phyloP scores from a whole-genome alignment of 2,329 filamentous ascomycete species.

The Teratosphaeria nubilosa region DNA sequence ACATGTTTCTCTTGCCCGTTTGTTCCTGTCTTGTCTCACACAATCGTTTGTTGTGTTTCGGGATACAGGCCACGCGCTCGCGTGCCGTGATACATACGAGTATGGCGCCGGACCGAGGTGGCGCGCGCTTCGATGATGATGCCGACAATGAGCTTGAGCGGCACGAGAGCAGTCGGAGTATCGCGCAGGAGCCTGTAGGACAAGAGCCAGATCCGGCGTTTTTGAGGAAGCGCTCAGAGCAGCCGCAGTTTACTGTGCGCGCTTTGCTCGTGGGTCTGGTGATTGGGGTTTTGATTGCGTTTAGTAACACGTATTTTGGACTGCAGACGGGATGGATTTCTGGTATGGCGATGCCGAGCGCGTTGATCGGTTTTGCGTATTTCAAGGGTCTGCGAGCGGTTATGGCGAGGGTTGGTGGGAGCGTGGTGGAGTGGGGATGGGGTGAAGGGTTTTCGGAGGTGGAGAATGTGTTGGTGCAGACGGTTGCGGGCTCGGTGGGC shows the following conservation, averaged over 20 bases:
- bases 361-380: constrained; percentile 85
- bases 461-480: constrained; percentile 94
- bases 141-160: constrained; percentile 7
- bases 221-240: constrained; percentile 17
- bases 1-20: too few species aligned
- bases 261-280: constrained; percentile 68
- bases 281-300: constrained; percentile 85
- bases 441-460: constrained; percentile 71
- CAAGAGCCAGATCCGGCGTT: constrained; percentile 20
- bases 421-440: constrained; percentile 13
- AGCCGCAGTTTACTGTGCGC: constrained; percentile 65
- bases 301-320: constrained; percentile 98
- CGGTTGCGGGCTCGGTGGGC: constrained; percentile 86
- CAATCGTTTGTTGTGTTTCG: background rate
- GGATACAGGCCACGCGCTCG: background rate
- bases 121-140: background rate
- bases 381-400: constrained; percentile 70
- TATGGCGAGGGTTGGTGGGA: constrained; percentile 45
- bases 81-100: background rate
- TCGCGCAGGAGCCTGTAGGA: constrained; percentile 17
- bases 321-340: constrained; percentile 77
- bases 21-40: background rate
- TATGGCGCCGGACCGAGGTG: constrained; percentile 28
- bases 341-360: constrained; percentile 95
- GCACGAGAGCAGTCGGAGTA: constrained; percentile 13